Evolutionary conservation across 2,329 filamentous ascomycete genomes (phyloP), one percentile per base, ranked within the genome.

Genomic region (Botryotinia globosa): DNA sequence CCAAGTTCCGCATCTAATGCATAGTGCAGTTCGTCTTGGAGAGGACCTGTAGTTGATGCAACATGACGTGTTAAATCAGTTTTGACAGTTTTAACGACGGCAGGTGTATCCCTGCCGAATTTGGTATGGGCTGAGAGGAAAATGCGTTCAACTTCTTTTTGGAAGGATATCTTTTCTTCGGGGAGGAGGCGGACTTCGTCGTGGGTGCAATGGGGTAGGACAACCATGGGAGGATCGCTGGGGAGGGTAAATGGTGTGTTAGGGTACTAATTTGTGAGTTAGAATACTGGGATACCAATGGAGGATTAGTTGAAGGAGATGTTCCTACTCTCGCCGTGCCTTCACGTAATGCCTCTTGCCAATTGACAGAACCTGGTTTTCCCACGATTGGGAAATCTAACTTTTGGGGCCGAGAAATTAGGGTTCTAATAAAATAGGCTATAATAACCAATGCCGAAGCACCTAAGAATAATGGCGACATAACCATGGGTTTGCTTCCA

Each of bases 1-100:
- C 77, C 77, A n/a, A 79, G n/a, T 59, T 77, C 76, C 25, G 74
- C 72, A n/a, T 78, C 69, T 16, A 78, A 39, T 1, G 72, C 73
- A 69, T 76, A 78, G 25, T 56, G 45, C 14, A 77, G 62, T 64
- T 80, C 78, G n/a, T 79, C 77, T 75, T 79, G 75, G 1, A 79
- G 61, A 34, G 71, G 70, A 62, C 71, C 63, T 0, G 79, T 51
- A 22, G 74, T 73, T 20, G 64, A 73, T 18, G 72, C 73, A 34
- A 78, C 73, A 37, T 78, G 73, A 20, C 76, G 74, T 4, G 75
- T 79, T 9, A 80, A 74, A 61, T 79, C 76, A 32, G 69, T 39
- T 25, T 76, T 78, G n/a, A 79, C 44, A 25, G 77, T 72, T 39
- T 71, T 51, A 29, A 76, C 70, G 0, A 76, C 8, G 7, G 71